phyloP scores from a whole-genome alignment of 2,329 filamentous ascomycete species.

The Hirsutella rhossiliensis region DNA sequence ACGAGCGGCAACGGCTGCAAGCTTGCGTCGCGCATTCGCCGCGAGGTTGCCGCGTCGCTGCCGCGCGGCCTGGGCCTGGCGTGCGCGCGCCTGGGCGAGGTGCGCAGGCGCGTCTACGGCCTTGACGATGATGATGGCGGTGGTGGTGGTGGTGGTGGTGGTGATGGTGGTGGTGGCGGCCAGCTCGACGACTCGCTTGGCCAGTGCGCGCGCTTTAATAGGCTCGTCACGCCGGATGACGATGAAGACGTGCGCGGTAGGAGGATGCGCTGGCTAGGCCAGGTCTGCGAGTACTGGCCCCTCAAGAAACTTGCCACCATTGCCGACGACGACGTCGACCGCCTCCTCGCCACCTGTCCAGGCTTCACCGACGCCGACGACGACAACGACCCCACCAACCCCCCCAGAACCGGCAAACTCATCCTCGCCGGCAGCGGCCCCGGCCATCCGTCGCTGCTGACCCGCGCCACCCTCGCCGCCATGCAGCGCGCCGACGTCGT shows the following conservation, averaged over 20 bases:
- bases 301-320: conserved; percentile 69
- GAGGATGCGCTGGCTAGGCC: conserved; percentile 83
- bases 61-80: conserved; percentile 65
- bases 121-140: conserved; percentile 46
- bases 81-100: conserved; percentile 63
- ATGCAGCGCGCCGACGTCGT: conserved; percentile 67
- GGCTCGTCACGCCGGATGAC: conserved; percentile 52
- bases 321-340: conserved; percentile 65
- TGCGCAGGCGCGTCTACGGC: conserved; percentile 60
- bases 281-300: conserved; percentile 99
- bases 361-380: conserved; percentile 12
- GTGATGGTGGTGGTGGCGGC: conserved; percentile 33
- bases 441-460: conserved; percentile 84
- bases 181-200: conserved; percentile 50
- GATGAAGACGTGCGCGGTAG: conserved; percentile 66
- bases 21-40: conserved; percentile 74
- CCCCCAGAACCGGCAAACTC: conserved; percentile 48
- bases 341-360: conserved; percentile 63
- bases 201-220: conserved; percentile 77
- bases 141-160: conserved; percentile 36
- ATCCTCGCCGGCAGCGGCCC: conserved; percentile 87
- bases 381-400: conserved; percentile 7
- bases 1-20: conserved; percentile 94
- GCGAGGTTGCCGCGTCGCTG: conserved; percentile 74
- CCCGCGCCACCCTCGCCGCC: conserved; percentile 66